Conservation (phyloP, 1,139 yeast genomes). For the Yamadazyma sp. region DNA sequence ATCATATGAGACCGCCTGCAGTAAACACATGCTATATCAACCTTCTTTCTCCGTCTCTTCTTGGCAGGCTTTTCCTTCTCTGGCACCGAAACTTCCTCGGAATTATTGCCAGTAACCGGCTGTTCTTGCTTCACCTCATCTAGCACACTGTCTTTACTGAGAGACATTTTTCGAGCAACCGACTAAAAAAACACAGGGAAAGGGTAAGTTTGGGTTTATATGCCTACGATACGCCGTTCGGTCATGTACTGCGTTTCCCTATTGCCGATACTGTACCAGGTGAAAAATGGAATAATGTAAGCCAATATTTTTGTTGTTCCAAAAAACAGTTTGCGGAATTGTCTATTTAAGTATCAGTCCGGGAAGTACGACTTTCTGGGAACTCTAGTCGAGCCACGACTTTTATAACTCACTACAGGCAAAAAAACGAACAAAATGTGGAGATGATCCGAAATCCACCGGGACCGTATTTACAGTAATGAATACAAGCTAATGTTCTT, state of each 20-base stretch:
- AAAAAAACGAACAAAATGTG: too few relatives aligned
- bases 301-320: too few relatives aligned
- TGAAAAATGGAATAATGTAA: too few relatives aligned
- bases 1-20: slow-evolving; percentile 95
- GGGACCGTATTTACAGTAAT: slow-evolving; percentile 1
- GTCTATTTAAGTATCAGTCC: background rate
- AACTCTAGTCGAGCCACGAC: background rate
- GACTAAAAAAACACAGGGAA: too few relatives aligned
- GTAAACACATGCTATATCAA: slow-evolving; percentile 79
- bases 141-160: background rate
- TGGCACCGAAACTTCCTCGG: slow-evolving; percentile 7
- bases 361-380: background rate
- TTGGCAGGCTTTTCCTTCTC: slow-evolving; percentile 9
- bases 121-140: slow-evolving; percentile 5
- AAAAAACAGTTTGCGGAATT: background rate
- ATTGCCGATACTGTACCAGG: too few relatives aligned
- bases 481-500: too few relatives aligned
- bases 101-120: background rate
- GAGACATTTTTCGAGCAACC: background rate
- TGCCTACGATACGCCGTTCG: too few relatives aligned
- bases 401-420: background rate
- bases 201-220: too few relatives aligned
- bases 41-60: slow-evolving; percentile 52
- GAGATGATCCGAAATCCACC: slow-evolving; percentile 6
- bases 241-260: too few relatives aligned